A percentile compares a stretch with the other conserved stretches of the same genome.
Conservation (phyloP, 345 rosid species). For the Balakata baccata region DNA sequence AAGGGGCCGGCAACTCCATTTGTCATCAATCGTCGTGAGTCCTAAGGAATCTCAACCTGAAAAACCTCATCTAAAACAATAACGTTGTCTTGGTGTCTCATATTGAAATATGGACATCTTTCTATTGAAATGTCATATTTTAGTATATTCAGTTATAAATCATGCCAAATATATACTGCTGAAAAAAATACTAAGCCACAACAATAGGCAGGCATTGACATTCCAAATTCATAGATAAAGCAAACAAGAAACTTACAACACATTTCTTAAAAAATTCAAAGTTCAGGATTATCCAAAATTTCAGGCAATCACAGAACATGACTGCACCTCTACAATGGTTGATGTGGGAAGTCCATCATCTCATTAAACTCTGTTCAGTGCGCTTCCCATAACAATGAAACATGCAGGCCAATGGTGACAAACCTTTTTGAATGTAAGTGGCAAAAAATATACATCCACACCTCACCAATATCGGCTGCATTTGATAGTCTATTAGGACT, state of each 20-base stretch:
- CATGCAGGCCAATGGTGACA: background rate
- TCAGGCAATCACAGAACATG: background rate
- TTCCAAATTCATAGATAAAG: background rate
- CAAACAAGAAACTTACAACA: background rate
- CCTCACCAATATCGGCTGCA: background rate
- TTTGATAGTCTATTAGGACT: background rate
- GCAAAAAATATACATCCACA: background rate
- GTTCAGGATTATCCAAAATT: slow-evolving; percentile 24
- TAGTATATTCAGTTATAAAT: background rate
- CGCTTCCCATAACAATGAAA: background rate
- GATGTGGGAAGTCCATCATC: background rate
- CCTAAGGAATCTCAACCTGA: too few relatives aligned
- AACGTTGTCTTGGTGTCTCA: too few relatives aligned
- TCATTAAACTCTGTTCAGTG: background rate
- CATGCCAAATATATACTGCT: background rate
- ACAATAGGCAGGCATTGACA: too few relatives aligned
- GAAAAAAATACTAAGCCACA: too few relatives aligned
- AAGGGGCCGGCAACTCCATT: too few relatives aligned
- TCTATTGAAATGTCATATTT: too few relatives aligned
- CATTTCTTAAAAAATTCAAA: background rate
- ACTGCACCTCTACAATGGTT: background rate
- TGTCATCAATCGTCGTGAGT: too few relatives aligned
- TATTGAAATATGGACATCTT: too few relatives aligned
- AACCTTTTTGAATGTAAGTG: background rate
- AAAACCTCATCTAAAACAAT: too few relatives aligned